Evolutionary conservation across 108 stramenopile genomes (phyloP).

Genomic region (Nitzschia sp.): DNA sequence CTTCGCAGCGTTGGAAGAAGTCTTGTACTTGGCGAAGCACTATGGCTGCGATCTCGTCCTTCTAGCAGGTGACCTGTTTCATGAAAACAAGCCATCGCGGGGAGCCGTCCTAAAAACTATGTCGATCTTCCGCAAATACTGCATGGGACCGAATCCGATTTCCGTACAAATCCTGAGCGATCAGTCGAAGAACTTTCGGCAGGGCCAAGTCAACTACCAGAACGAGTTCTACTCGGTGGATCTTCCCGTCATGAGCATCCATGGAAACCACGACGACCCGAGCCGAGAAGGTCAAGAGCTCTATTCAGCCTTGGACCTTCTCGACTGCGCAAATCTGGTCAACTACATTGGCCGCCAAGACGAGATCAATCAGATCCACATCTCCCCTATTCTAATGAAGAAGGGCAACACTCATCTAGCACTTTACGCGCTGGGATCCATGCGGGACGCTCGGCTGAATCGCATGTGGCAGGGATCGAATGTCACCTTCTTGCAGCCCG

Average conservation of each 20-base stretch:
- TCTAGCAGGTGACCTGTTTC: slow-evolving; percentile 95
- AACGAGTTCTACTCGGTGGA: slow-evolving; percentile 88
- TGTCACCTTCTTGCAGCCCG: slow-evolving; percentile 76
- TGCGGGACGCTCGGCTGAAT: slow-evolving; percentile 97
- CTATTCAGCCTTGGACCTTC: slow-evolving; percentile 90
- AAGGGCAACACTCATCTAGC: slow-evolving; percentile 93
- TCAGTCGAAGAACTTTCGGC: slow-evolving; percentile 21
- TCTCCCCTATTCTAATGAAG: slow-evolving; percentile 87
- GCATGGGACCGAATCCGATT: slow-evolving; percentile 89
- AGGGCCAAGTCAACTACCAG: slow-evolving; percentile 87
- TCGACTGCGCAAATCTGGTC: slow-evolving; percentile 85
- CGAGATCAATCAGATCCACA: slow-evolving; percentile 81
- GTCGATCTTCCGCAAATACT: slow-evolving; percentile 89
- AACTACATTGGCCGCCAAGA: slow-evolving; percentile 97
- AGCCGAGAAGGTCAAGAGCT: slow-evolving; percentile 79
- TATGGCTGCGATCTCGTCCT: slow-evolving; percentile 86
- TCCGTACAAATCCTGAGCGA: slow-evolving; percentile 66
- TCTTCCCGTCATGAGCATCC: slow-evolving; percentile 96
- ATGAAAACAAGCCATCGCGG: slow-evolving; percentile 95
- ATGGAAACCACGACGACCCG: slow-evolving; percentile 99
- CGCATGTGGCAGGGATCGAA: slow-evolving; percentile 93
- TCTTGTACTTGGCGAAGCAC: slow-evolving; percentile 73
- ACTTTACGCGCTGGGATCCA: slow-evolving; percentile 92
- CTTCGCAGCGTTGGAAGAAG: slow-evolving; percentile 96
- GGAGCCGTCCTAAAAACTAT: slow-evolving; percentile 88